Evolutionary conservation across 768 basidiomycete species (phyloP), one percentile per base, ranked within the genome.

Genomic region (Trametes sanguinea): DNA sequence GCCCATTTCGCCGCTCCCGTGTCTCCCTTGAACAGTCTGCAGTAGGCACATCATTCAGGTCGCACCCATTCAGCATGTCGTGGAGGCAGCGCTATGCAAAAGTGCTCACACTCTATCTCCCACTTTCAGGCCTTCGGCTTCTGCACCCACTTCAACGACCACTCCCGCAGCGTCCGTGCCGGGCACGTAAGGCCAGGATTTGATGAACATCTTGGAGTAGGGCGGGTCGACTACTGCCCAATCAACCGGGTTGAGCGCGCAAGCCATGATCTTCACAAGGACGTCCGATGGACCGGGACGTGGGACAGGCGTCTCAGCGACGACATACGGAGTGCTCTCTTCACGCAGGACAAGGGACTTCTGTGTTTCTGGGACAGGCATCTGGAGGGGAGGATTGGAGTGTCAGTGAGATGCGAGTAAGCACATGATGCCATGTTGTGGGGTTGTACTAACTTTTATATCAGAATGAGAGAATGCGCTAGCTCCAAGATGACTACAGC

Each of bases 31-130:
- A 67, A 65, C n/a, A 70, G 44, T 11, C 71, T 71, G 33, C n/a
- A 14, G 3, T 3, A 54, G 10, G 40, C 39, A 5, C n/a, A n/a
- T n/a, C n/a, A n/a, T n/a, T n/a, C 35, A 37, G 35, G 35, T 2
- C 22, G 1, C 1, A 22, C 22, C 22, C 22, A 22, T 22, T 22
- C 22, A 22, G 22, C 22, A 22, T 22, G 1, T 22, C 22, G 22
- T 22, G 22, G 22, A 22, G 22, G 22, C 22, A 22, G 22, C 1
- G 22, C 22, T 1, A 1, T 22, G 22, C 22, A 22, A 1, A 22
- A 22, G 22, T 14, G 60, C 70, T 56, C 48, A 73, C 70, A 76
- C 72, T 56, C 68, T 64, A 58, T 77, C 76, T 13, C 77, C 77
- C 30, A 68, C 68, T 40, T 67, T 67, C 54, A 73, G 73, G 43